phyloP scores from a whole-genome alignment of 1,139 yeast species.

The Suhomyces maxii region DNA sequence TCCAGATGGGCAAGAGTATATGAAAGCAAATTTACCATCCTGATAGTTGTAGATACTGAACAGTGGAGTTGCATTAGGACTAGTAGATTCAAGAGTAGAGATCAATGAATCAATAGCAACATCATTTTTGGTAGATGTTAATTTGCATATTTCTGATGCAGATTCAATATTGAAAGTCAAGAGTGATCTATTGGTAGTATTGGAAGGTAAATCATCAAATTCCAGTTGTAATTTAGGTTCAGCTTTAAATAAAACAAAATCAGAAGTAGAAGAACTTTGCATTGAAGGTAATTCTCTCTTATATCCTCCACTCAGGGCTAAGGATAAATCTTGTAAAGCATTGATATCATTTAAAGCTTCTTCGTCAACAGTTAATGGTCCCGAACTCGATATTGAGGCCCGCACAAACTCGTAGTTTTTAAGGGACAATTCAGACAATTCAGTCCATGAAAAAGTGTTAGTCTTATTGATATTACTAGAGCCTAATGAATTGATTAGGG shows the following conservation, averaged over 20 bases:
- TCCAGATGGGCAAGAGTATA: constrained; percentile 88
- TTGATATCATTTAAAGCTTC: constrained; percentile 48
- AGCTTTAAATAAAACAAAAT: constrained; percentile 30
- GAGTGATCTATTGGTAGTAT: constrained; percentile 18
- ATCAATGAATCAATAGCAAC: constrained; percentile 26
- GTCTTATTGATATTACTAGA: constrained; percentile 56
- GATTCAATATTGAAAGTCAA: constrained; percentile 36
- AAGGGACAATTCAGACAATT: constrained; percentile 56
- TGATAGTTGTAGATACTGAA: constrained; percentile 57
- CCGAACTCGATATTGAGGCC: constrained; percentile 35
- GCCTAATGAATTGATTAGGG: constrained; percentile 72
- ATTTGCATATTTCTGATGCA: constrained; percentile 27
- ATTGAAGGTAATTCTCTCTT: constrained; percentile 40
- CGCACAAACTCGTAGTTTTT: constrained; percentile 41
- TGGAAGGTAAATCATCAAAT: constrained; percentile 20
- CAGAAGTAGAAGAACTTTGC: constrained; percentile 18
- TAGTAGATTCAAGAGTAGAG: constrained; percentile 17
- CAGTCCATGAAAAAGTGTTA: constrained; percentile 55
- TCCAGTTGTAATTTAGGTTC: constrained; percentile 24
- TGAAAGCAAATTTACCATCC: constrained; percentile 47
- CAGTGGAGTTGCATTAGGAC: constrained; percentile 33
- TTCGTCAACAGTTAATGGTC: constrained; percentile 66
- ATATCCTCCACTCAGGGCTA: constrained; percentile 23
- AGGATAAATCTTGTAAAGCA: constrained; percentile 31
- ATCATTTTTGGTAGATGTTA: constrained; percentile 16